Evolutionary conservation across 2,329 filamentous ascomycete genomes (phyloP).

Genomic region (Cephalotrichum gorgonifer): DNA sequence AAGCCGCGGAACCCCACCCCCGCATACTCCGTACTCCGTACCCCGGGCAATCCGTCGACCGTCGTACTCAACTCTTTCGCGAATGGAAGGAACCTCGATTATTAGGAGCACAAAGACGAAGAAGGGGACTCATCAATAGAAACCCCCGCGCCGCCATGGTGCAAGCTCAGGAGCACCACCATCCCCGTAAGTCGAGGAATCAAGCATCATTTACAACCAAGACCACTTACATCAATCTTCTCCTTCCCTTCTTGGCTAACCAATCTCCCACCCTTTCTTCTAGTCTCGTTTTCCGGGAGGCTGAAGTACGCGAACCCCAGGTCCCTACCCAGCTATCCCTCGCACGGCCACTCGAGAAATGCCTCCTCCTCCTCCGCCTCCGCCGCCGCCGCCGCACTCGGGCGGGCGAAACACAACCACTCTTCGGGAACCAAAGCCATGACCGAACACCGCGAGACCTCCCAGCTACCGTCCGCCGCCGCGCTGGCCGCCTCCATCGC

Average conservation of each 20-base stretch:
- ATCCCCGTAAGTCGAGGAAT: no score
- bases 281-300: conserved; percentile 20
- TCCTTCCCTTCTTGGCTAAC: not conserved
- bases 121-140: no score
- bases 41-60: no score
- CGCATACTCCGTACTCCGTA: no score
- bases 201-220: no score
- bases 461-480: not conserved
- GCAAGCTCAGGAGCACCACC: no score
- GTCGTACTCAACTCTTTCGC: no score
- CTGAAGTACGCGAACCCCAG: conserved; percentile 63
- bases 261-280: not conserved
- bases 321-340: conserved; percentile 66
- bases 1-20: no score
- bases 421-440: not conserved
- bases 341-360: conserved; percentile 46
- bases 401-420: conserved; percentile 59
- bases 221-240: no score
- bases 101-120: no score
- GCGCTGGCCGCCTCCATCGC: not conserved
- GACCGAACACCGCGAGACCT: not conserved
- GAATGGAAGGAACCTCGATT: no score
- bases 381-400: conserved; percentile 57
- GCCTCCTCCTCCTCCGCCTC: conserved; percentile 55
- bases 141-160: no score